Base-by-base conservation (phyloP, 768 basidiomycete species). In the Coprinopsis marcescibilis region DNA sequence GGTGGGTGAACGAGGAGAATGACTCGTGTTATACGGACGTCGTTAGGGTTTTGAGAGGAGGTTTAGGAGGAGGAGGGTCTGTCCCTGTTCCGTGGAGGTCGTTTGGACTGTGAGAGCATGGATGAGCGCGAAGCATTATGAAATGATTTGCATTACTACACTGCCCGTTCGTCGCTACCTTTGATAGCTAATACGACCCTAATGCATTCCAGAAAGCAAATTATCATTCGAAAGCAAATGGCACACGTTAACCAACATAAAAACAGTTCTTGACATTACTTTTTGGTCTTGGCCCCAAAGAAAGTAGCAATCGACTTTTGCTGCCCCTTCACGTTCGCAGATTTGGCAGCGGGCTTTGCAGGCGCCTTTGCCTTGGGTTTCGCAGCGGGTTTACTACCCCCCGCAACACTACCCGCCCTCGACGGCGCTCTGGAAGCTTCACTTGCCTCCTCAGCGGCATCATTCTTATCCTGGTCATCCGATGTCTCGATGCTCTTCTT, bases 11-110 rank as follows among this genome's bases (percentile, higher is more conserved):
- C 30, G 60, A 63, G 36, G 59, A 57, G 37, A 59, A 63, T 21
- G 64, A 67, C 52, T 55, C 60, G n/a, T 57, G 58, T 40, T 67
- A 60, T 40, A 52, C 58, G 5, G 62, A 66, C 25, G 57, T 66
- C 14, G 62, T 58, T 43, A 51, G 59, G 20, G 49, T 53, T 17
- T 45, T 65, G 20, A 64, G 58, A 46, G 53, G 56, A 13, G 57
- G 60, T 27, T 54, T 65, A 21, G 54, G 57, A 43, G 19, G 54
- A 58, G 36, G 59, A 61, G 11, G 55, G 60, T 10, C 57, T 57
- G 36, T 38, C 17, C 26, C 45, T 6, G 32, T 36, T 27, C 45
- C 33, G 12, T 46, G 33, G 32, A 36, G 23, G 25, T 25, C 26
- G 26, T 3, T 26, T 27, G 17, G 38, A 24, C 20, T 40, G 8